Evolutionary conservation across 2,329 filamentous ascomycete species (phyloP), one percentile per base, ranked within the genome.

Genomic region (Ramularia endophylla): DNA sequence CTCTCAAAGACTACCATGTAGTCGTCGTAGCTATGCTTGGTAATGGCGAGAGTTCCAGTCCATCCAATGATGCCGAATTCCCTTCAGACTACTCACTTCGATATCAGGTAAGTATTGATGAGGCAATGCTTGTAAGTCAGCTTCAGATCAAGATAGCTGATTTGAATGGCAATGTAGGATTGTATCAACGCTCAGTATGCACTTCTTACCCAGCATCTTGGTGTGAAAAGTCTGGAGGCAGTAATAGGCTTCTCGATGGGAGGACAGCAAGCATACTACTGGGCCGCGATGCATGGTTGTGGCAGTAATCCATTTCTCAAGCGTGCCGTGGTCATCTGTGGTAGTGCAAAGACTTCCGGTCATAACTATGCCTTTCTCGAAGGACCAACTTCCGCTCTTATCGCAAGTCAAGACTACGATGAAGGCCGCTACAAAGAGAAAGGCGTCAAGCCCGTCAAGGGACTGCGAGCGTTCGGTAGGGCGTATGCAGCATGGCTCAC

Each of bases 181-280:
- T 38, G 39, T 31, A 28, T 44, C 37, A 33, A 42, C 12, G 39
- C 43, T 17, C 33, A 46, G 3, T 13, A 39, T 16, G 27, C 36
- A n/a, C 27, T 39, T 1, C 16, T 39, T 7, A 39, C 36, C 8
- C 27, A 31, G 1, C 36, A 39, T 32, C 27, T 39, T 9, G 36
- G 27, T 13, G 27, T 39, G 6, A 25, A 19, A 12, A n/a, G 8
- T 4, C 27, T 39, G 8, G 28, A 39, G n/a, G 27, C 36, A 2
- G 36, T 39, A 19, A 25, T 39, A 1, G 36, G 36, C 5, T 39
- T 39, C 15, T 39, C 36, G 11, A 39, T 39, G 36, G 36, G 36
- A 5, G 36, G 36, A 12, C 36, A 39, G 27, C 36, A 39, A 13
- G 36, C 27, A 9, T 39, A 39, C 13, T 39, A 39, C 27, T 39